phyloP scores from a whole-genome alignment of 306 rosid genomes.

The Quillaja saponaria region DNA sequence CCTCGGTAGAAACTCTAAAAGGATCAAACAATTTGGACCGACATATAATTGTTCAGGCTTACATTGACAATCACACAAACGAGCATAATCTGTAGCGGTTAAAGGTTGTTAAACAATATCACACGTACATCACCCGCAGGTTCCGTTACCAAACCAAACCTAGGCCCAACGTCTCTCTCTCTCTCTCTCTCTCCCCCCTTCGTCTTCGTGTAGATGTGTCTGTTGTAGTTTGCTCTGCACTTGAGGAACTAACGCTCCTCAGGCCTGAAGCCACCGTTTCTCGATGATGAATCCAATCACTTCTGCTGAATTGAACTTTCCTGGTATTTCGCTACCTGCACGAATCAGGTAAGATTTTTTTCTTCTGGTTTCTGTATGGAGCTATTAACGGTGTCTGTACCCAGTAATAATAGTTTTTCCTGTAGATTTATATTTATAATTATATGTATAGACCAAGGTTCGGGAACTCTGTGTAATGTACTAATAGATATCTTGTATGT shows the following conservation, averaged over 20 bases:
- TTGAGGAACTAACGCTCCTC: background rate
- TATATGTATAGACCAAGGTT: no score
- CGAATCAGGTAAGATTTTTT: constrained; percentile 45
- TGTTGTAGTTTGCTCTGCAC: background rate
- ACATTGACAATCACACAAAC: no score
- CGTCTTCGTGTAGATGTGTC: background rate
- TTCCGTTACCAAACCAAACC: background rate
- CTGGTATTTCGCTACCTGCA: constrained; percentile 63
- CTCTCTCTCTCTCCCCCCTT: background rate
- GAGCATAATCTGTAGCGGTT: no score
- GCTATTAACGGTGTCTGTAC: no score
- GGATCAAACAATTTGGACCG: no score
- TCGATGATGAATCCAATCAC: constrained; percentile 48
- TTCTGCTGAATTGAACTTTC: constrained; percentile 59
- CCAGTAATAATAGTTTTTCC: no score
- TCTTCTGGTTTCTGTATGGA: background rate
- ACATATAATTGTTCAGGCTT: no score
- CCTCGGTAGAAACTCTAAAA: no score
- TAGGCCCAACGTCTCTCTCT: constrained; percentile 19
- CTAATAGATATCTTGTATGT: no score
- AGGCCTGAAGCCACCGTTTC: constrained; percentile 18
- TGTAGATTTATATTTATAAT: no score
- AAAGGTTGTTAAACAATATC: no score
- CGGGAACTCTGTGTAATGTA: no score
- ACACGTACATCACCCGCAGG: background rate